Evolutionary conservation across 1,284 basidiomycete genomes (phyloP), one percentile per base, ranked within the genome.

Genomic region (Tilletia horrida): DNA sequence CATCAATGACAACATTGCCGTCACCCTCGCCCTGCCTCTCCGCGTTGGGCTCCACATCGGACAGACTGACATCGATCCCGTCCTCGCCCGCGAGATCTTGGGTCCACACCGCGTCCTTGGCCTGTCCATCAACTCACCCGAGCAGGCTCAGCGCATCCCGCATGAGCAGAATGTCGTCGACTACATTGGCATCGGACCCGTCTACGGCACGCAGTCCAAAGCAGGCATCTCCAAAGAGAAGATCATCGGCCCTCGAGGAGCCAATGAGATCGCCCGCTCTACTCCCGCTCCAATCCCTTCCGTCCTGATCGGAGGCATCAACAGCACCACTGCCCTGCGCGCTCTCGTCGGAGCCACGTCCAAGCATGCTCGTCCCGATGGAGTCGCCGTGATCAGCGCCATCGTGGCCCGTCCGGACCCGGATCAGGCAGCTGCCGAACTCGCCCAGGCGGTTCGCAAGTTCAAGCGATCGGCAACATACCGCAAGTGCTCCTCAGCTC

Each of bases 351-450:
- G 77, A 8, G 73, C 72, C 0, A 67, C 73, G n/a, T 67, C 70
- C 45, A 44, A 59, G 25, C 40, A 16, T 1, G 25, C 7, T 16
- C 74, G 74, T 42, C 76, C 79, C 8, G 73, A 78, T 71, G 94
- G 95, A 0, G 85, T 97, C 23, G 94, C 95, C 6, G 88, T 97
- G 63, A 91, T 97, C 64, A 93, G 91, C 18, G 92, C 93, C 35
- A 93, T 97, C 70, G 86, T 92, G 13, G 86, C 87, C 1, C 89
- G 91, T 0, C 61, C 67, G 0, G 84, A 88, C n/a, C 92, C 94
- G 0, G 80, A 82, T 45, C 77, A 81, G 14, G 86, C 89, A 0
- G 88, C 92, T 0, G 42, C 68, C 18, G 75, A 79, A 13, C 78
- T 85, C 16, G 71, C 73, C 47, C 65, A 68, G 0, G 79, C 83